Base-by-base conservation (phyloP, 2,329 filamentous ascomycete species). In the Sordariomycetes sp. region DNA sequence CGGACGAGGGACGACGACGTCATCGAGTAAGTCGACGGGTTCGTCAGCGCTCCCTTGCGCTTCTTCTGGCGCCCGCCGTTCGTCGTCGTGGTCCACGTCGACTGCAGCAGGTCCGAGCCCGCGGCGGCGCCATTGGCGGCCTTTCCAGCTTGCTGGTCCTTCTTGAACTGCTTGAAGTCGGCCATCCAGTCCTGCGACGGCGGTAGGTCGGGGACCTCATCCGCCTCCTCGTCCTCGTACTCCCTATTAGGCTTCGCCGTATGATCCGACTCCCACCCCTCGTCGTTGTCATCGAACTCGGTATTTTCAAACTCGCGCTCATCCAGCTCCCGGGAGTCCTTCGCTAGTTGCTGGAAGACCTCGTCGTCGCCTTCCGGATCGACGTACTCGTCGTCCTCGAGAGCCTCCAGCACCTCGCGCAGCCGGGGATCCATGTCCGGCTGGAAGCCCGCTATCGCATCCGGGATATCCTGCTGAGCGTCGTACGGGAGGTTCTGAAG, bases 351-450 rank as follows among this genome's bases (percentile, higher is more conserved):
- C 52, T 81, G 82, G 69, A 99, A 97, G 55, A 97, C 73, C 57
- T 94, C 88, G n/a, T 94, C 89, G 6, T n/a, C 45, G 39, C 92
- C 82, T 24, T 91, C 82, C 7, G 88, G 79, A 54, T 88, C 92
- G 1, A 99, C 91, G 66, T 90, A 99, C 2, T 87, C 92, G 25
- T 99, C 94, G 65, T 99, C 94, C 54, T 99, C 94, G 34, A 99
- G 74, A 12, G 94, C 94, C 71, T 96, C 91, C 25, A 99, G 73
- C 5, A 91, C 90, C 69, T 99, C 94, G 52, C 94, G 81, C 63
- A 99, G 69, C 45, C 92, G 80, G 2, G 91, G 91, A 66, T 99
- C 95, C 94, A 99, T 97, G 67, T 97, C 91, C 7, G 95, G 94
- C 70, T 99, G 87, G 69, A 99, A 96, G 0, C 94, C 94, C 2